Conservation (phyloP, 2,329 filamentous ascomycete genomes). For the Fusarium longipes region DNA sequence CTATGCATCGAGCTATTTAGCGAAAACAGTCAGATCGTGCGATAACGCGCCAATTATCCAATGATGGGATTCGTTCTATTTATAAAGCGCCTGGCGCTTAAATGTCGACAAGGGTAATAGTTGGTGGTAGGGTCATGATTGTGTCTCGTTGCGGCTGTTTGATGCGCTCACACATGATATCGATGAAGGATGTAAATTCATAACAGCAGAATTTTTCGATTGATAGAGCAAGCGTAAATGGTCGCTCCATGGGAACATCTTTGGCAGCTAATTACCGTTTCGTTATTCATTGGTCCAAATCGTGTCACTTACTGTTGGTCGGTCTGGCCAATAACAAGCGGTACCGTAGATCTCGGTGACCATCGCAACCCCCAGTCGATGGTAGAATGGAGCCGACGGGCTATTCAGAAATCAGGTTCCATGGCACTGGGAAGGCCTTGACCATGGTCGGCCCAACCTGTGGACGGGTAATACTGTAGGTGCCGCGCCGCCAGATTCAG, state of each 20-base stretch:
- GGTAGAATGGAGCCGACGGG: constrained; percentile 1
- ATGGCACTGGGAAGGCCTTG: constrained; percentile 35
- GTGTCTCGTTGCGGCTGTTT: constrained; percentile 24
- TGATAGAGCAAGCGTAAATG: background rate
- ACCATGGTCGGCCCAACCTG: constrained; percentile 14
- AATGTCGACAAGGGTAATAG: constrained; percentile 11
- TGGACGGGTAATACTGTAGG: constrained; percentile 12
- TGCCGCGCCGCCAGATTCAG: constrained; percentile 26
- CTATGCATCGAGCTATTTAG: constrained; percentile 36
- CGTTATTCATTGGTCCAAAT: constrained; percentile 5
- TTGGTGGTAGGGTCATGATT: constrained; percentile 24
- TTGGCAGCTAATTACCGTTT: background rate
- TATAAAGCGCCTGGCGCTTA: constrained; percentile 48
- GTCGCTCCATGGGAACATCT: background rate
- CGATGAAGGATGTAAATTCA: constrained; percentile 13
- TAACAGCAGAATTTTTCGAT: background rate
- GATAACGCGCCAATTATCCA: constrained; percentile 41
- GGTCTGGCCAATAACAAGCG: constrained; percentile 30
- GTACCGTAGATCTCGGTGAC: constrained; percentile 45
- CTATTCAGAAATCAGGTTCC: constrained; percentile 35
- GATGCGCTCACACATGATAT: constrained; percentile 14
- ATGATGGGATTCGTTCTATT: constrained; percentile 34
- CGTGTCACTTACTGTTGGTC: constrained; percentile 5
- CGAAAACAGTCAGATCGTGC: constrained; percentile 37
- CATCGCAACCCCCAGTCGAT: constrained; percentile 29